These are phyloP conservation scores for Irpex rosettiformis DNA, from an alignment of 1,284 basidiomycete genomes.

Conservation along the genomic window DNA sequence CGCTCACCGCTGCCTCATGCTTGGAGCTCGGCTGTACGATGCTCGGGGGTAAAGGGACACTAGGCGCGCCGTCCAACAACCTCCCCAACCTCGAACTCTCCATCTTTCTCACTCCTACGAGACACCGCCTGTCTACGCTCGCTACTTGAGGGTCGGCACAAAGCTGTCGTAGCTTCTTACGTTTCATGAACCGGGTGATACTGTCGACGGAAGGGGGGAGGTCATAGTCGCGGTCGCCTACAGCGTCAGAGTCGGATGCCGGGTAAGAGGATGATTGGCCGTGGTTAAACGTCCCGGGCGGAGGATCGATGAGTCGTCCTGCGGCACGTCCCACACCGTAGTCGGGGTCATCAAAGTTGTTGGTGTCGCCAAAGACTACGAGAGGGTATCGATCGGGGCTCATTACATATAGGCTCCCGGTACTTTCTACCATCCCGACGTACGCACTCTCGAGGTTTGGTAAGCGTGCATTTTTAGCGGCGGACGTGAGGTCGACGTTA, in stretches of 20 bases:
- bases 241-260: neutral
- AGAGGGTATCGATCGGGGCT: slow-evolving; percentile 71
- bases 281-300: slow-evolving; percentile 23
- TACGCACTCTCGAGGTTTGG: slow-evolving; percentile 60
- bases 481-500: slow-evolving; percentile 34
- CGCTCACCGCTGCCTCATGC: no score
- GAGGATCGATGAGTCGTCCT: slow-evolving; percentile 33
- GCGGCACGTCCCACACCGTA: slow-evolving; percentile 20
- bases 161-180: slow-evolving; percentile 27
- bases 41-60: slow-evolving; percentile 17
- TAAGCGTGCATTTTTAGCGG: slow-evolving; percentile 31
- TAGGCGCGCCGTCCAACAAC: slow-evolving; percentile 33
- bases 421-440: slow-evolving; percentile 70
- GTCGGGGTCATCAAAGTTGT: slow-evolving; percentile 21
- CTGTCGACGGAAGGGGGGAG: slow-evolving; percentile 41
- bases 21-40: no score
- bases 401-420: slow-evolving; percentile 76
- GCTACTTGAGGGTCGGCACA: slow-evolving; percentile 32
- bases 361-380: slow-evolving; percentile 60
- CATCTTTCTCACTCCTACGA: slow-evolving; percentile 55
- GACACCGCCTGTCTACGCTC: slow-evolving; percentile 46
- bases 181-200: slow-evolving; percentile 39
- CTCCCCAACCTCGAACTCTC: slow-evolving; percentile 35
- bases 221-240: slow-evolving; percentile 20
- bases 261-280: neutral